Conservation (phyloP, 169 alveolate species). For the Cryptosporidium viatorum region DNA sequence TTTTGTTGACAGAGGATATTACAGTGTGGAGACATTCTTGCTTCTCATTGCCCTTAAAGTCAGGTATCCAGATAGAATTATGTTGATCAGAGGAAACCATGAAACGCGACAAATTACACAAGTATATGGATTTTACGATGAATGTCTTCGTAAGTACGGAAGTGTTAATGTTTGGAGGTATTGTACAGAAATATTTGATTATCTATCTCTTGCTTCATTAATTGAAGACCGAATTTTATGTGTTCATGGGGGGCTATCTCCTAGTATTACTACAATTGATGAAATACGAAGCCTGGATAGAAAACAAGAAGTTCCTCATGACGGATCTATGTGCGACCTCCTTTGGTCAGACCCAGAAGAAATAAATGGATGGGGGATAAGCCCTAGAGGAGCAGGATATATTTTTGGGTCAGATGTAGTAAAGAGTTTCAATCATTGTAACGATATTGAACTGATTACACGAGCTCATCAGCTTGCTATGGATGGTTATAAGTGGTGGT, state of each 20-base stretch:
- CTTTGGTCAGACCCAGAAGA: constrained; percentile 99
- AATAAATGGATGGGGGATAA: constrained; percentile 97
- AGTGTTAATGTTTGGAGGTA: constrained; percentile 97
- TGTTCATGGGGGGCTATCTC: constrained; percentile 99
- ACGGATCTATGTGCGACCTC: constrained; percentile 99
- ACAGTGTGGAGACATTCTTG: constrained; percentile 98
- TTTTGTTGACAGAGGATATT: constrained; percentile 99
- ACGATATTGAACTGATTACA: constrained; percentile 95
- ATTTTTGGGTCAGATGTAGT: constrained; percentile 98
- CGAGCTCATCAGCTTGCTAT: constrained; percentile 99
- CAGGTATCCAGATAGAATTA: constrained; percentile 96
- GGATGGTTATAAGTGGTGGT: constrained; percentile 98
- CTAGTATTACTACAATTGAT: constrained; percentile 92
- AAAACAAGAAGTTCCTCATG: constrained; percentile 99
- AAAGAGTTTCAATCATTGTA: constrained; percentile 93
- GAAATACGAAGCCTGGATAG: constrained; percentile 94
- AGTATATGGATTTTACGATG: constrained; percentile 99
- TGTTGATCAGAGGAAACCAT: constrained; percentile 98
- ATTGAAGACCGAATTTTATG: constrained; percentile 96
- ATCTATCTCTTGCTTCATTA: constrained; percentile 96
- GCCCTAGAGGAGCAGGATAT: constrained; percentile 99
- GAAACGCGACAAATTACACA: constrained; percentile 98
- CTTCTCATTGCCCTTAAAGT: constrained; percentile 95
- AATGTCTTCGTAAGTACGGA: constrained; percentile 98
- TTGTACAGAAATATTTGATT: constrained; percentile 98